These are phyloP conservation scores for Xylaria longipes DNA, from an alignment of 495 filamentous ascomycete genomes.

Conservation along the genomic window DNA sequence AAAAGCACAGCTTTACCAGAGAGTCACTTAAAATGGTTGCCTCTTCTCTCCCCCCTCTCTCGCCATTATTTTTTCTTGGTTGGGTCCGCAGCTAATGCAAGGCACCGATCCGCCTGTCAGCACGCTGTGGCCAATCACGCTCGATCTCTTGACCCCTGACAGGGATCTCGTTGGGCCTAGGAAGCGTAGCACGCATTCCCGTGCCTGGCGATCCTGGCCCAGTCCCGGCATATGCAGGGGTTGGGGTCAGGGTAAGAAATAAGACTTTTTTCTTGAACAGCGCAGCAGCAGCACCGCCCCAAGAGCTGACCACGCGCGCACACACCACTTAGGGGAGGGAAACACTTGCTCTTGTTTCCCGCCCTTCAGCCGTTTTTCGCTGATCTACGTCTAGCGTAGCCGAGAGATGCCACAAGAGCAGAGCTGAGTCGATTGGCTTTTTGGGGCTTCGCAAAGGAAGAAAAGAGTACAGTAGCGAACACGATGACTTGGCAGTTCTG, in stretches of 20 bases:
- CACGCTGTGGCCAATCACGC: constrained; percentile 9
- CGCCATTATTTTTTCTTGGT: constrained; percentile 14
- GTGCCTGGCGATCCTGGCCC: constrained; percentile 24
- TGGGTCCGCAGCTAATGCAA: constrained; percentile 24
- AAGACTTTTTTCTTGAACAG: constrained; percentile 11
- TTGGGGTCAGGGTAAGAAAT: constrained; percentile 15
- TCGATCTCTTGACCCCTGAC: not conserved
- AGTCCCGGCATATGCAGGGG: constrained; percentile 25
- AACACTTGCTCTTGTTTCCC: not conserved
- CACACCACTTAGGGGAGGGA: constrained; percentile 1
- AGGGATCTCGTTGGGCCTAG: constrained; percentile 6
- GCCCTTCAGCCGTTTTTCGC: not conserved
- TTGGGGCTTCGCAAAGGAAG: not conserved
- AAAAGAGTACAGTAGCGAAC: not conserved
- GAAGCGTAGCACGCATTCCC: constrained; percentile 16
- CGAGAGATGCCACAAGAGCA: not conserved
- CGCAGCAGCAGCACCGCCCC: constrained; percentile 25
- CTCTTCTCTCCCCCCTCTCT: not conserved
- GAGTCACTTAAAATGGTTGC: not conserved
- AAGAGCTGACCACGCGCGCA: constrained; percentile 10
- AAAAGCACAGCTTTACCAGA: not conserved
- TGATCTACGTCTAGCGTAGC: not conserved
- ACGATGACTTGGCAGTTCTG: not conserved
- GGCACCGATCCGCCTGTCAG: constrained; percentile 28
- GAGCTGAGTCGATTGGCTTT: constrained; percentile 17